These are phyloP conservation scores for Eremochloa ophiuroides DNA, from an alignment of 176 grass and related monocot genomes.

Conservation along the genomic window DNA sequence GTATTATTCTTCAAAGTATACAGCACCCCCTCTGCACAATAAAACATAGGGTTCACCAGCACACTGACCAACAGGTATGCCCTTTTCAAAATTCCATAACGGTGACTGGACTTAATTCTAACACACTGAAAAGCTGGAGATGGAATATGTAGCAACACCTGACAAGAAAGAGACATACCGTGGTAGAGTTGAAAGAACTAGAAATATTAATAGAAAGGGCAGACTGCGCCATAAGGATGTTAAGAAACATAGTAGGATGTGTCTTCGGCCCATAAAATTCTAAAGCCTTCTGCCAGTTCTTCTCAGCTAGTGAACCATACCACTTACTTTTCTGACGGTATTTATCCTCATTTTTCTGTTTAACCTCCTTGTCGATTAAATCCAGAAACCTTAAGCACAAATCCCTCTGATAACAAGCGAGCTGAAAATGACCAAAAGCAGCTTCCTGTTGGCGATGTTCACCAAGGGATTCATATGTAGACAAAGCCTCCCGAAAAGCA, in stretches of 20 bases:
- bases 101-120: background rate
- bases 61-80: background rate
- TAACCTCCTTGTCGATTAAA: conserved; percentile 67
- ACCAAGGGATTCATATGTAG: conserved; percentile 82
- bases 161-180: conserved; percentile 53
- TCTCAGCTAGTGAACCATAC: conserved; percentile 84
- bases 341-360: conserved; percentile 73
- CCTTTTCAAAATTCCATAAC: background rate
- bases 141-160: background rate
- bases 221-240: conserved; percentile 81
- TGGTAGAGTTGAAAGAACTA: conserved; percentile 50
- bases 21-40: background rate
- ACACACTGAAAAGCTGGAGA: background rate
- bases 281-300: conserved; percentile 77
- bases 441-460: conserved; percentile 78
- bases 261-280: conserved; percentile 87
- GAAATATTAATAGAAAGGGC: conserved; percentile 53
- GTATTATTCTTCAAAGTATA: background rate
- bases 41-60: background rate
- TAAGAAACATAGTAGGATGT: conserved; percentile 86
- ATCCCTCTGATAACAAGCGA: conserved; percentile 85
- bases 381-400: conserved; percentile 84
- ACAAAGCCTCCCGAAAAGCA: conserved; percentile 90
- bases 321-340: conserved; percentile 78
- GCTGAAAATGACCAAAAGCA: conserved; percentile 87